A percentile compares a stretch with the other conserved stretches of the same genome.
Evolutionary conservation across 2,329 filamentous ascomycete species (phyloP).

Genomic region (Chrysoporthe cubensis): DNA sequence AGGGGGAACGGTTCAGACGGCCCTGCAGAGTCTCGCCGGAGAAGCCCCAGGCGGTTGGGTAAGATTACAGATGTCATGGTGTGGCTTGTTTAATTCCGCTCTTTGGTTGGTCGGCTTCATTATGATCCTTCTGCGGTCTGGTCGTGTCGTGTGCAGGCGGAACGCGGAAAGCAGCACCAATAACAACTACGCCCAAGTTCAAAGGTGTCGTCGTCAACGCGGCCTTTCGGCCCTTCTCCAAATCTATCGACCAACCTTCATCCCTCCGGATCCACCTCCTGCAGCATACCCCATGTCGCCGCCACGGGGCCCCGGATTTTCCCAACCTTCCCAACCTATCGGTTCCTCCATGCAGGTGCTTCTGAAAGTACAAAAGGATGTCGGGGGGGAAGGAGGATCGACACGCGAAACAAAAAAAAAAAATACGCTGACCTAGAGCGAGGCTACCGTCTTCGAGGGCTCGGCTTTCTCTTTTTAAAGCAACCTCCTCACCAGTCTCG

Average conservation of each 20-base stretch:
- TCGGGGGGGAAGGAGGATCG: not conserved
- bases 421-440: not conserved
- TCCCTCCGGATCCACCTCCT: slow-evolving; percentile 2
- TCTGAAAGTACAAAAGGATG: not conserved
- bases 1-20: not conserved
- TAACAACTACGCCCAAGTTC: not conserved
- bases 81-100: not conserved
- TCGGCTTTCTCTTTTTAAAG: not conserved
- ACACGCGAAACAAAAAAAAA: not conserved
- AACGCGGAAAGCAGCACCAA: not conserved
- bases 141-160: not conserved
- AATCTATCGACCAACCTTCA: slow-evolving; percentile 1
- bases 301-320: slow-evolving; percentile 14
- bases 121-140: not conserved
- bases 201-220: not conserved
- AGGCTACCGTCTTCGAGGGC: not conserved
- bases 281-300: slow-evolving; percentile 3
- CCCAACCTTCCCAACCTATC: slow-evolving; percentile 3
- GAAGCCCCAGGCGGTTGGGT: slow-evolving; percentile 6
- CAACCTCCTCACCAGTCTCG: not conserved
- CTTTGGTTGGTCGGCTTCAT: not conserved
- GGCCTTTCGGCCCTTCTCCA: slow-evolving; percentile 13
- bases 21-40: slow-evolving; percentile 16
- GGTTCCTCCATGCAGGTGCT: not conserved
- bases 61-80: not conserved